A percentile compares a stretch with the other conserved stretches of the same genome.
Evolutionary conservation across 2,329 filamentous ascomycete species (phyloP).

Genomic region (Cyphellophora attinorum): DNA sequence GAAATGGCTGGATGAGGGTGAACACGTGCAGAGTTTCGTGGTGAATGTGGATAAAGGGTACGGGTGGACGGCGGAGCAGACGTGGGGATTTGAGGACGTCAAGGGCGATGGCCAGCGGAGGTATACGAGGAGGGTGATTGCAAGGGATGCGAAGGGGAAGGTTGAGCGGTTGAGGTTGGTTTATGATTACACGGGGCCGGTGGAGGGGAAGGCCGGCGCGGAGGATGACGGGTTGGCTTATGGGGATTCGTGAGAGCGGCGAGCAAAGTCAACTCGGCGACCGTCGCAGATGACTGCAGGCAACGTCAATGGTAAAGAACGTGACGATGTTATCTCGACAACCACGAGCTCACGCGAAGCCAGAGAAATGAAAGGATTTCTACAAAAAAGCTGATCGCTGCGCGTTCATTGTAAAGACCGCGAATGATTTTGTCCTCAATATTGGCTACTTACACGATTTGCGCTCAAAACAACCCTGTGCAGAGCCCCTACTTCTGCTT

Average conservation of each 20-base stretch:
- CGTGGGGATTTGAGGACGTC: conserved; percentile 37
- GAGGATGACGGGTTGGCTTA: not conserved
- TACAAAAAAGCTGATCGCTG: too few species aligned
- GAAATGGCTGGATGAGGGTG: conserved; percentile 51
- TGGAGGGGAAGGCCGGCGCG: conserved; percentile 4
- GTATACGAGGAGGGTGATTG: conserved; percentile 33
- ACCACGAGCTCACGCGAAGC: too few species aligned
- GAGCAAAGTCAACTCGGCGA: too few species aligned
- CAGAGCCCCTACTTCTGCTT: too few species aligned
- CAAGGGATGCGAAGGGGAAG: conserved; percentile 27
- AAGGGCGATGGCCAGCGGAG: conserved; percentile 30
- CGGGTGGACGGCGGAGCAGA: conserved; percentile 43
- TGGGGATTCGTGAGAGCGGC: not conserved
- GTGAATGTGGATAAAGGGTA: conserved; percentile 30
- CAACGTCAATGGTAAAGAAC: too few species aligned
- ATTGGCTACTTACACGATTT: too few species aligned
- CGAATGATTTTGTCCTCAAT: too few species aligned
- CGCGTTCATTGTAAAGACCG: too few species aligned
- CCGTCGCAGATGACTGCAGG: too few species aligned
- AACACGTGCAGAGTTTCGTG: conserved; percentile 42
- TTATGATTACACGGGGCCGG: conserved; percentile 25
- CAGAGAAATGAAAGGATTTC: too few species aligned
- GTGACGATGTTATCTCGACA: too few species aligned
- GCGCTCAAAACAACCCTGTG: too few species aligned
- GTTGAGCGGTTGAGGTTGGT: conserved; percentile 30